Conservation (phyloP, 441 rosid species). For the Eutrema salsugineum region DNA sequence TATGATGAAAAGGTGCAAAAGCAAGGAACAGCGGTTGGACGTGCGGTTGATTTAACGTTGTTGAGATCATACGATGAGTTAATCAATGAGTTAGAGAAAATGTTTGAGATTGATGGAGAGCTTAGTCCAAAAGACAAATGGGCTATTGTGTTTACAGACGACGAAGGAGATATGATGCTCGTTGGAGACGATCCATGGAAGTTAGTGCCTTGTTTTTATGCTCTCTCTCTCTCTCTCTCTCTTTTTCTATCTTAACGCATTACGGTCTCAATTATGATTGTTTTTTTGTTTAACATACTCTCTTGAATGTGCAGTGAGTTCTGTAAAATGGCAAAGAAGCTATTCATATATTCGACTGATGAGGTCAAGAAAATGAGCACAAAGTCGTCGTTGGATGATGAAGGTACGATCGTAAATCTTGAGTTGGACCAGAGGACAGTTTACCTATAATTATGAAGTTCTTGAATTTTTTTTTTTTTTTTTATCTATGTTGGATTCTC, state of each 20-base stretch:
- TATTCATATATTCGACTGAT: slow-evolving; percentile 62
- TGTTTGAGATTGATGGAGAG: slow-evolving; percentile 86
- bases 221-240: neutral
- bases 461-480: neutral
- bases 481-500: slow-evolving; percentile 14
- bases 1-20: slow-evolving; percentile 62
- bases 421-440: slow-evolving; percentile 43
- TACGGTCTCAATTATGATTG: neutral
- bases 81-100: slow-evolving; percentile 62
- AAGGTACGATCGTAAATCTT: slow-evolving; percentile 38
- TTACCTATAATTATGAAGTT: neutral
- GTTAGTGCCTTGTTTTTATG: slow-evolving; percentile 43
- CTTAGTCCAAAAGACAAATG: slow-evolving; percentile 59
- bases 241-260: neutral
- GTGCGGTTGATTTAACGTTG: slow-evolving; percentile 71
- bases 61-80: slow-evolving; percentile 67
- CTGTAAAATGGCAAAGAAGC: slow-evolving; percentile 85
- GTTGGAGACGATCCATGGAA: slow-evolving; percentile 89
- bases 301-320: slow-evolving; percentile 62
- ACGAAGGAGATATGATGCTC: slow-evolving; percentile 91
- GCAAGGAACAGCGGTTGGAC: slow-evolving; percentile 93
- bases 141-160: slow-evolving; percentile 75
- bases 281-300: neutral
- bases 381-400: slow-evolving; percentile 46
- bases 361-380: slow-evolving; percentile 67